A percentile compares a stretch with the other conserved stretches of the same genome.
These are phyloP conservation scores for Leucosporidium yakuticum DNA, from an alignment of 768 basidiomycete species.

Conservation along the genomic window DNA sequence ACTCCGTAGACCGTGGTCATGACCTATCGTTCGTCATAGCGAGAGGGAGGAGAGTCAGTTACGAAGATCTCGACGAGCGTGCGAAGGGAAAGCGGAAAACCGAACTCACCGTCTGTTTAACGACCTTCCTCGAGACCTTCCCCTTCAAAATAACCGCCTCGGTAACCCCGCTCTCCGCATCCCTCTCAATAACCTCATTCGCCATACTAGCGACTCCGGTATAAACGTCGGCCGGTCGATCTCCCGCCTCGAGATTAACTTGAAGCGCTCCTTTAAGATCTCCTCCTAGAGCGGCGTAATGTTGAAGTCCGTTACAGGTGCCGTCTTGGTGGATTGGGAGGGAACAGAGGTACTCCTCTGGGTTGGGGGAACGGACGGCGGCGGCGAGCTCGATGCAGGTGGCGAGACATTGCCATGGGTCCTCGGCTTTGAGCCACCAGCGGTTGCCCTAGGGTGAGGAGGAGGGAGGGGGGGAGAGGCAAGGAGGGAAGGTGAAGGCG, in stretches of 20 bases:
- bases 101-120: conserved; percentile 93
- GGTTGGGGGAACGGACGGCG: conserved; percentile 66
- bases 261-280: conserved; percentile 80
- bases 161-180: conserved; percentile 42
- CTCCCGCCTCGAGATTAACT: conserved; percentile 75
- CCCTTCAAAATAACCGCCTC: conserved; percentile 62
- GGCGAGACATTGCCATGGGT: conserved; percentile 96
- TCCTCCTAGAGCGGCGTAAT: conserved; percentile 95
- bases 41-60: neutral
- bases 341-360: conserved; percentile 55
- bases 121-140: conserved; percentile 83
- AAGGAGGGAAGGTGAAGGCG: too few species aligned
- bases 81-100: conserved; percentile 15
- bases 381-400: conserved; percentile 80
- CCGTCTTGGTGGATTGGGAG: conserved; percentile 98
- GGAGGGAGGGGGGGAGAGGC: neutral
- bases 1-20: conserved; percentile 99
- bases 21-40: conserved; percentile 50
- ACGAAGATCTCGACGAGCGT: neutral
- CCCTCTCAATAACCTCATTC: conserved; percentile 55
- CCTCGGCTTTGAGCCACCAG: conserved; percentile 90
- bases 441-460: conserved; percentile 52
- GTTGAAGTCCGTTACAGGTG: conserved; percentile 96
- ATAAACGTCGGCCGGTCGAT: conserved; percentile 90
- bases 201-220: conserved; percentile 84